These are phyloP conservation scores for Candida nemodendra DNA, from an alignment of 805 yeast genomes.

Conservation along the genomic window DNA sequence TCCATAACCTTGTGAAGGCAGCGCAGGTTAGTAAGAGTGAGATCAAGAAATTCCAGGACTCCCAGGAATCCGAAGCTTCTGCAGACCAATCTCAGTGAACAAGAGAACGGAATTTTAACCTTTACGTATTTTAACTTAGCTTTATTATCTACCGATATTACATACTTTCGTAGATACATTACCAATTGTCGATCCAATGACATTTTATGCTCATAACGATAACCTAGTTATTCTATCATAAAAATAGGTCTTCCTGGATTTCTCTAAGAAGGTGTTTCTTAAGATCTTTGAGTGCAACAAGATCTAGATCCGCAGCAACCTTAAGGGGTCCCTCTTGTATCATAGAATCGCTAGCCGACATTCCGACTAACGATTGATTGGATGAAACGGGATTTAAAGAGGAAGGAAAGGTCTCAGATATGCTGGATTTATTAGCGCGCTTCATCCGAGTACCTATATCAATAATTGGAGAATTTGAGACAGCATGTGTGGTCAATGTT, in stretches of 20 bases:
- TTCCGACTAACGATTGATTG: not conserved
- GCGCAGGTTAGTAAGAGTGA: conserved; percentile 33
- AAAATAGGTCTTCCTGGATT: conserved; percentile 21
- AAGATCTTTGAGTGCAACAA: conserved; percentile 15
- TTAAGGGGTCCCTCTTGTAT: conserved; percentile 3
- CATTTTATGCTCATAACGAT: too few relatives aligned
- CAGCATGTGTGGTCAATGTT: conserved; percentile 1
- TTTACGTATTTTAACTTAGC: too few relatives aligned
- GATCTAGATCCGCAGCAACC: conserved; percentile 8
- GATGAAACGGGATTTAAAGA: conserved; percentile 2
- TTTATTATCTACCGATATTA: too few relatives aligned
- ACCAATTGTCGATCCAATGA: too few relatives aligned
- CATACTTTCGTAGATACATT: too few relatives aligned
- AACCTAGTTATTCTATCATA: too few relatives aligned
- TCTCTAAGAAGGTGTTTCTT: conserved; percentile 12
- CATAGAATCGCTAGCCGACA: not conserved
- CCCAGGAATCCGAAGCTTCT: conserved; percentile 16
- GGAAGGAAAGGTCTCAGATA: conserved; percentile 12
- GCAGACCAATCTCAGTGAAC: too few relatives aligned
- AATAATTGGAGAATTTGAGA: not conserved
- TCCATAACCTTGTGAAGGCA: conserved; percentile 31
- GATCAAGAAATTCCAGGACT: conserved; percentile 27
- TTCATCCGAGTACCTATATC: conserved; percentile 7
- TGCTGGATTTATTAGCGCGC: conserved; percentile 5
- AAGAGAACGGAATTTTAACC: too few relatives aligned